Evolutionary conservation across 768 basidiomycete genomes (phyloP).

Genomic region (Boletus sensibilis): DNA sequence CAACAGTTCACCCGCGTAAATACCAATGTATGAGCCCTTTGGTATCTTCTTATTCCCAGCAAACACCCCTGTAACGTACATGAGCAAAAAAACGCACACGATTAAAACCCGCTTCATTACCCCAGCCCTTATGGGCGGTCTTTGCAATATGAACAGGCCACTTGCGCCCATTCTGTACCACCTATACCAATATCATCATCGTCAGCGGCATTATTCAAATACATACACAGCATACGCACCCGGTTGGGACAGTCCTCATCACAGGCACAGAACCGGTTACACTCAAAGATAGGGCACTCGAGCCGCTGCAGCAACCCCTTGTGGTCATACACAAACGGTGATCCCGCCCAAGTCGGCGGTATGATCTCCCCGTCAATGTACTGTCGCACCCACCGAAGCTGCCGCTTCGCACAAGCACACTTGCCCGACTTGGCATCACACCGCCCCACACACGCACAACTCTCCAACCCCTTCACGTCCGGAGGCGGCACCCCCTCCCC

Average conservation of each 20-base stretch:
- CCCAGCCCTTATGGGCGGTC: constrained; percentile 84
- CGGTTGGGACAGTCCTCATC: constrained; percentile 79
- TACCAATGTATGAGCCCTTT: constrained; percentile 70
- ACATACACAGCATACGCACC: constrained; percentile 38
- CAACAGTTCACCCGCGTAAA: constrained; percentile 84
- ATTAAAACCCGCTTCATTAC: constrained; percentile 38
- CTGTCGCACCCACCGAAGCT: constrained; percentile 37
- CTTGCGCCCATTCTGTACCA: constrained; percentile 79
- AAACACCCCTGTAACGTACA: constrained; percentile 58
- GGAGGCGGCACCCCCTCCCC: constrained; percentile 67
- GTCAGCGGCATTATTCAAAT: background rate
- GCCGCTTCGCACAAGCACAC: constrained; percentile 67
- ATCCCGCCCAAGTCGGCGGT: constrained; percentile 35
- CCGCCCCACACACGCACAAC: constrained; percentile 73
- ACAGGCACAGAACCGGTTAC: constrained; percentile 79
- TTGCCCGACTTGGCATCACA: constrained; percentile 75
- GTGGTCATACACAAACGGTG: constrained; percentile 70
- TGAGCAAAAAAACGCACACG: background rate
- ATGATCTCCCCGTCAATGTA: constrained; percentile 23
- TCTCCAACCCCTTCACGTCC: constrained; percentile 51
- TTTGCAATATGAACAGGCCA: constrained; percentile 61
- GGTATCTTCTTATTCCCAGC: constrained; percentile 63
- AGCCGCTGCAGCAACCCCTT: constrained; percentile 50
- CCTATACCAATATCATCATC: constrained; percentile 41
- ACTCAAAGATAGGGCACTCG: constrained; percentile 77